Conservation (phyloP, 768 basidiomycete genomes). For the Gloeostereum incarnatum region DNA sequence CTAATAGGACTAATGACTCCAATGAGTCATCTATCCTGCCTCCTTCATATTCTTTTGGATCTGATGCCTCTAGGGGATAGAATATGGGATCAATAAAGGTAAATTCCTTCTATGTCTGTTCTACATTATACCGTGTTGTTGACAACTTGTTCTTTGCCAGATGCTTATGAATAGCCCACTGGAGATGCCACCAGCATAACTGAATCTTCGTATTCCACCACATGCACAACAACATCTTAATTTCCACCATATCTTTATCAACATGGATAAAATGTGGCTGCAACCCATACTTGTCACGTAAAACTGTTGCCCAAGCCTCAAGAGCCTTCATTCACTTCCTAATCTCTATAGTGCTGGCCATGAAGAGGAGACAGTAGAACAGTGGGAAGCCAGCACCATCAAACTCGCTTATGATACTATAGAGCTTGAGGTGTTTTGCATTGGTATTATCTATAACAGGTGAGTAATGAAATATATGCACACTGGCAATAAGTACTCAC, state of each 20-base stretch:
- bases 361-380: conserved; percentile 14
- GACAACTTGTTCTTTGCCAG: conserved; percentile 7
- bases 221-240: conserved; percentile 3
- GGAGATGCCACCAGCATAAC: conserved; percentile 13
- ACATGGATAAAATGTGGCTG: conserved; percentile 7
- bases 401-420: conserved; percentile 13
- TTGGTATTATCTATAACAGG: conserved; percentile 10
- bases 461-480: neutral
- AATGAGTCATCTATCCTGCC: too few relatives aligned
- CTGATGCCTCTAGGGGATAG: too few relatives aligned
- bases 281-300: conserved; percentile 8
- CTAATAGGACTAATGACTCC: too few relatives aligned
- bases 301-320: conserved; percentile 7
- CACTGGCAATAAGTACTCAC: conserved; percentile 2
- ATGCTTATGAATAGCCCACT: conserved; percentile 3
- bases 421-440: conserved; percentile 14
- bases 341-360: conserved; percentile 10
- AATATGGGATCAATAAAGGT: conserved; percentile 10
- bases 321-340: conserved; percentile 12
- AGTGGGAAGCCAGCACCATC: conserved; percentile 15
- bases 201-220: conserved; percentile 9
- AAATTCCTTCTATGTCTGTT: conserved; percentile 8
- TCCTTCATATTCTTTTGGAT: too few relatives aligned
- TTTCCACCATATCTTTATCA: conserved; percentile 14
- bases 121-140: conserved; percentile 11